Percentiles rank a stretch among this genome's conserved stretches.
Conservation (phyloP, 331 rosid species). For the Malus hybrid region DNA sequence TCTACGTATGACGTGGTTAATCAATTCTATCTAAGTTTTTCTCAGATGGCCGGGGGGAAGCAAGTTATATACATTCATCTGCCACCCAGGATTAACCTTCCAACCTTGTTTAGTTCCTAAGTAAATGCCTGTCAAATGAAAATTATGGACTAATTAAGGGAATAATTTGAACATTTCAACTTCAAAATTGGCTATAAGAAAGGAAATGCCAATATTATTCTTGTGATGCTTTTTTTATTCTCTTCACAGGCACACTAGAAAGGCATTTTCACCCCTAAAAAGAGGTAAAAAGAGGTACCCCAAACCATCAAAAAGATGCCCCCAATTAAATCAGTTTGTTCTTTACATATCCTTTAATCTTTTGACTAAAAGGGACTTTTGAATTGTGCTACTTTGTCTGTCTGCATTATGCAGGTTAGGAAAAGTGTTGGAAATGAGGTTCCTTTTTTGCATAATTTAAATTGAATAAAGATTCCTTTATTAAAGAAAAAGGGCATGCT, state of each 20-base stretch:
- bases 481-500: conserved; percentile 1
- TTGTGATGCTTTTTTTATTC: not conserved
- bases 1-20: not conserved
- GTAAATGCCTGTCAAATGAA: not conserved
- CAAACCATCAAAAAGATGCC: conserved; percentile 7
- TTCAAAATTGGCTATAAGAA: not conserved
- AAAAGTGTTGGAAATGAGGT: conserved; percentile 30
- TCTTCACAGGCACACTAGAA: not conserved
- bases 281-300: not conserved
- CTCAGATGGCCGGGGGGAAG: not conserved
- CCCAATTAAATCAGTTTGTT: conserved; percentile 8
- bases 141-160: not conserved
- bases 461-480: conserved; percentile 29
- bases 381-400: conserved; percentile 29
- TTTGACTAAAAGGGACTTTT: conserved; percentile 14
- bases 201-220: not conserved
- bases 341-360: conserved; percentile 17
- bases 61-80: not conserved
- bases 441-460: conserved; percentile 22
- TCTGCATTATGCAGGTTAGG: conserved; percentile 5
- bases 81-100: too few relatives aligned
- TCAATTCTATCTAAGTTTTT: too few relatives aligned
- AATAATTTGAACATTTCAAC: not conserved
- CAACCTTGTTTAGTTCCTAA: not conserved
- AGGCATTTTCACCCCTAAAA: not conserved